Evolutionary conservation across 2,329 filamentous ascomycete genomes (phyloP).

Genomic region (Phyllosticta capitalensis): DNA sequence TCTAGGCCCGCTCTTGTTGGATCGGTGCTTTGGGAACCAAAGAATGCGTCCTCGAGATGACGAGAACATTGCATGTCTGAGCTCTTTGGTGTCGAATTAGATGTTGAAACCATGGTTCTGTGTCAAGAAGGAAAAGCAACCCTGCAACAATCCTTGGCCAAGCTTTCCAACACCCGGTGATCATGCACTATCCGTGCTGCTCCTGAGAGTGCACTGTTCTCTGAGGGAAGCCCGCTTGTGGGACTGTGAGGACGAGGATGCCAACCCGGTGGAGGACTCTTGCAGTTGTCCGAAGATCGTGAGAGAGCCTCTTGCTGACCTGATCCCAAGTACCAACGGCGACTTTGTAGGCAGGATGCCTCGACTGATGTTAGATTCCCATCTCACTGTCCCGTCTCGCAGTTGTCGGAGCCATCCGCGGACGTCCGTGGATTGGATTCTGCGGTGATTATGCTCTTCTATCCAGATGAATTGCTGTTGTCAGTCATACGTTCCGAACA

Average conservation of each 20-base stretch:
- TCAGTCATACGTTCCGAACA: not conserved
- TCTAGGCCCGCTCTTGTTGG: not conserved
- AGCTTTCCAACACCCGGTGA: not conserved
- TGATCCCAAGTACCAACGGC: not conserved
- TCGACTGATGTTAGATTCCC: not conserved
- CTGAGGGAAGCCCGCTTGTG: not conserved
- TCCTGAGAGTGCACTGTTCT: not conserved
- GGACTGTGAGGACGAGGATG: not conserved
- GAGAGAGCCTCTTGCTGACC: not conserved
- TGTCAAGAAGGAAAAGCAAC: not conserved
- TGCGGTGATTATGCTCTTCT: not conserved
- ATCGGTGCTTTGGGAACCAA: not conserved
- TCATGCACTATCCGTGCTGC: not conserved
- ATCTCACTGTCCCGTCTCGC: not conserved
- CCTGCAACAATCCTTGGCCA: not conserved
- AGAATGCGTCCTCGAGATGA: not conserved
- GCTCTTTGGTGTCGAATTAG: not conserved
- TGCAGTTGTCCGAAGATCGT: not conserved
- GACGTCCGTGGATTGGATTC: not conserved
- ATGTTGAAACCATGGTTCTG: not conserved
- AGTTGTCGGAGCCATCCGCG: not conserved
- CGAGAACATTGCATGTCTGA: not conserved
- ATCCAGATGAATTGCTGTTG: not conserved
- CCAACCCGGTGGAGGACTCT: not conserved
- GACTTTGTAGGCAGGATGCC: not conserved